Percentiles rank a stretch among this genome's conserved stretches.
Evolutionary conservation across 1,284 basidiomycete species (phyloP).

Genomic region (Marasmius fiardii): DNA sequence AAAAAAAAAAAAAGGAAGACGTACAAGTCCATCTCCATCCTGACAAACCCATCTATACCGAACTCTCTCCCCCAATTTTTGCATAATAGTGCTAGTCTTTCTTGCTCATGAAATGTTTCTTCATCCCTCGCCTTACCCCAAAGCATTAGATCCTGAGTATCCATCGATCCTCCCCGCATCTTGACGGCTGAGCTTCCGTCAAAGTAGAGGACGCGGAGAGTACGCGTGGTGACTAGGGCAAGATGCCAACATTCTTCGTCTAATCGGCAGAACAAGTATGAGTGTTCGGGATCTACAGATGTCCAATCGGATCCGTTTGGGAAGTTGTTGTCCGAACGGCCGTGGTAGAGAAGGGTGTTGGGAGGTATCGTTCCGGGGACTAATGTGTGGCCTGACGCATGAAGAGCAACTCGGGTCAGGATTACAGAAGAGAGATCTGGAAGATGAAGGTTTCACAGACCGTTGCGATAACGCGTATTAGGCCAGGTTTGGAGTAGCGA

Average conservation of each 20-base stretch:
- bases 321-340: conserved; percentile 19
- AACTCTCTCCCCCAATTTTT: conserved; percentile 28
- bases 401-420: neutral
- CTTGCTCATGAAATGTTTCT: conserved; percentile 21
- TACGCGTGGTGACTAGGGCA: conserved; percentile 31
- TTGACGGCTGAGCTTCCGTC: conserved; percentile 40
- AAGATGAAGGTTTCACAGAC: conserved; percentile 18
- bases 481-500: conserved; percentile 42
- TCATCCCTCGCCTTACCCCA: conserved; percentile 27
- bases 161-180: conserved; percentile 31
- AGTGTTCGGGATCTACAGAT: conserved; percentile 42
- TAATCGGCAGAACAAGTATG: conserved; percentile 30
- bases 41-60: conserved; percentile 35
- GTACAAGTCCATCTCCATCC: conserved; percentile 50
- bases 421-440: neutral
- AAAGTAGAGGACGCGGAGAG: conserved; percentile 40
- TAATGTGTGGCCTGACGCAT: conserved; percentile 35
- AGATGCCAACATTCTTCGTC: conserved; percentile 32
- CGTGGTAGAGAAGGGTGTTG: conserved; percentile 42
- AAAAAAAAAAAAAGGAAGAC: conserved; percentile 12
- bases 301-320: conserved; percentile 36
- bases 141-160: conserved; percentile 39
- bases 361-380: conserved; percentile 36
- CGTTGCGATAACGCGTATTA: conserved; percentile 40
- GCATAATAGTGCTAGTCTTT: conserved; percentile 31